phyloP scores from a whole-genome alignment of 805 yeast species.

The Sungouiozyma intestinalis region DNA sequence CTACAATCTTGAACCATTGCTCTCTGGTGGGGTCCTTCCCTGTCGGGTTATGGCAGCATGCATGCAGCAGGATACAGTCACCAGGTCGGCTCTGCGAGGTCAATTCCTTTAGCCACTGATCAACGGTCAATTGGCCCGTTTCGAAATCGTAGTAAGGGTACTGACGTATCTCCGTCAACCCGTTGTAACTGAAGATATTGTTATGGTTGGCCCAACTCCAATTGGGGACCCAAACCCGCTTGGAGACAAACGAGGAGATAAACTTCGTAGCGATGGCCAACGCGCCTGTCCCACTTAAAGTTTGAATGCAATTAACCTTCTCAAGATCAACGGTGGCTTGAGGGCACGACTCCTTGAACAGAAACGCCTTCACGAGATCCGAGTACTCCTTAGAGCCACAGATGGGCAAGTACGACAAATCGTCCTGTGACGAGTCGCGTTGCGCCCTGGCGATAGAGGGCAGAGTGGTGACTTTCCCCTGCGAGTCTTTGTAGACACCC shows the following conservation, averaged over 20 bases:
- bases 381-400: conserved; percentile 66
- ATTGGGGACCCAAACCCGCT: conserved; percentile 55
- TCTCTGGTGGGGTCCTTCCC: conserved; percentile 81
- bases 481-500: conserved; percentile 76
- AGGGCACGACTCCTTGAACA: conserved; percentile 53
- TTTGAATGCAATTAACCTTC: conserved; percentile 74
- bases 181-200: conserved; percentile 68
- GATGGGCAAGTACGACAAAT: conserved; percentile 43
- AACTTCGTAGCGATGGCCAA: conserved; percentile 77
- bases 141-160: conserved; percentile 58
- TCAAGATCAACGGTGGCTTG: conserved; percentile 43
- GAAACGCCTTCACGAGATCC: conserved; percentile 53
- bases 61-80: conserved; percentile 58
- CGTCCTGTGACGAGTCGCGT: conserved; percentile 36
- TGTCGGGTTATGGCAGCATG: conserved; percentile 96
- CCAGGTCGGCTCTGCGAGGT: conserved; percentile 30
- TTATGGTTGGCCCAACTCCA: conserved; percentile 95
- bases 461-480: conserved; percentile 43
- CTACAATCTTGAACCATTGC: conserved; percentile 71
- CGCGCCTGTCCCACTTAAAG: conserved; percentile 94
- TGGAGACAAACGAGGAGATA: conserved; percentile 38
- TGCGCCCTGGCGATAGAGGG: conserved; percentile 26
- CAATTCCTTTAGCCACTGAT: conserved; percentile 52
- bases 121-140: conserved; percentile 55
- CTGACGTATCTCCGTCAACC: conserved; percentile 42